A percentile compares a stretch with the other conserved stretches of the same genome.
These are phyloP conservation scores for Fusarium sublunatum DNA, from an alignment of 2,329 filamentous ascomycete genomes.

Conservation along the genomic window DNA sequence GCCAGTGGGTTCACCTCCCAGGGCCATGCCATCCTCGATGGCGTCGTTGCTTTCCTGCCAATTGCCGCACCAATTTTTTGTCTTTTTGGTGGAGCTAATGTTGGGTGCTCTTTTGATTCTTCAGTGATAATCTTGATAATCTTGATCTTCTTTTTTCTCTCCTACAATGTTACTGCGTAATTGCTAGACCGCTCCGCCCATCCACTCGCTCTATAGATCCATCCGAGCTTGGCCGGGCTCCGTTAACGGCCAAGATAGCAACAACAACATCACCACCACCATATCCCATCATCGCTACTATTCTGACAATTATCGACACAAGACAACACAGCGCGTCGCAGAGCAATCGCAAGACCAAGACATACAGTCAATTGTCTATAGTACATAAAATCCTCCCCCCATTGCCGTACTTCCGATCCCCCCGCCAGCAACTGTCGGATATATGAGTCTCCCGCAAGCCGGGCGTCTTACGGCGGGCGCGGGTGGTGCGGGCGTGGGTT, in stretches of 20 bases:
- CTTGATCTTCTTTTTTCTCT: slow-evolving; percentile 13
- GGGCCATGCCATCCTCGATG: slow-evolving; percentile 18
- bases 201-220: slow-evolving; percentile 31
- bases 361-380: slow-evolving; percentile 11
- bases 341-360: slow-evolving; percentile 1
- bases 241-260: slow-evolving; percentile 41
- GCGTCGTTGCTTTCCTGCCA: slow-evolving; percentile 29
- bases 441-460: slow-evolving; percentile 51
- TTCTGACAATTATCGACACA: not conserved
- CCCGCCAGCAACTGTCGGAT: slow-evolving; percentile 35
- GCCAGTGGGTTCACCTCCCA: slow-evolving; percentile 31
- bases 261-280: slow-evolving; percentile 17
- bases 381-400: slow-evolving; percentile 18
- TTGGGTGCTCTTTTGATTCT: slow-evolving; percentile 11
- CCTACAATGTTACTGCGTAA: not conserved
- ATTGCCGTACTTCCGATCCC: slow-evolving; percentile 22
- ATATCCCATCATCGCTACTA: slow-evolving; percentile 14
- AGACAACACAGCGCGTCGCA: slow-evolving; percentile 1
- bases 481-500: slow-evolving; percentile 17
- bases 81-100: slow-evolving; percentile 23
- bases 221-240: slow-evolving; percentile 32
- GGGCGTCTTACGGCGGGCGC: slow-evolving; percentile 48
- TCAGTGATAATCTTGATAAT: slow-evolving; percentile 38
- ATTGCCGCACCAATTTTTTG: slow-evolving; percentile 36
- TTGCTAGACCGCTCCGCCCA: slow-evolving; percentile 31